Percentiles rank a stretch among this genome's conserved stretches.
Evolutionary conservation across 2,329 filamentous ascomycete genomes (phyloP).

Genomic region (Penicillium digitatum): DNA sequence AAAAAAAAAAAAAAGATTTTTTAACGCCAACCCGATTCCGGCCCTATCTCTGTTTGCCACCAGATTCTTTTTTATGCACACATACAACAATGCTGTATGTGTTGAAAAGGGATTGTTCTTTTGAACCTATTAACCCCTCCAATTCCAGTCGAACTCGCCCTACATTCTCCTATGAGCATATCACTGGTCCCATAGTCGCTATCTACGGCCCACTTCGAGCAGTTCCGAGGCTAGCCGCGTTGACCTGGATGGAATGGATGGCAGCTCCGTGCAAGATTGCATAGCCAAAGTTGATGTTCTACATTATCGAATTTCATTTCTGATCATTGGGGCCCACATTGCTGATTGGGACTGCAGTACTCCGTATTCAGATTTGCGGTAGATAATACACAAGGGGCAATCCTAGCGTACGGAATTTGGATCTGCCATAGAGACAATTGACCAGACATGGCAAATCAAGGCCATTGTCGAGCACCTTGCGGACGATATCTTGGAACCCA

Average conservation of each 20-base stretch:
- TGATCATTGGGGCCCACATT: background rate
- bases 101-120: background rate
- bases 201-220: constrained; percentile 12
- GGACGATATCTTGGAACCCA: background rate
- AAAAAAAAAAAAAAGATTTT: constrained; percentile 19
- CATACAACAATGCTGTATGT: background rate
- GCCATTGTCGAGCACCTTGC: background rate
- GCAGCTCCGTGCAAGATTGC: too few relatives aligned
- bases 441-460: background rate
- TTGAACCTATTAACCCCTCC: background rate
- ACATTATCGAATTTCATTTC: background rate
- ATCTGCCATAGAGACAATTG: background rate
- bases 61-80: background rate
- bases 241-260: background rate
- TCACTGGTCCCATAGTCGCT: constrained; percentile 4
- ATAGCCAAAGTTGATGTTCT: background rate
- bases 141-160: background rate
- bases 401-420: too few relatives aligned
- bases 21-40: constrained; percentile 13
- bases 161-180: constrained; percentile 1
- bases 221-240: constrained; percentile 16
- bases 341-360: background rate
- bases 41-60: constrained; percentile 8
- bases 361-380: too few relatives aligned
- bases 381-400: background rate